Conservation (phyloP, 106 monocot species). For the Dioscorea dumetorum region DNA sequence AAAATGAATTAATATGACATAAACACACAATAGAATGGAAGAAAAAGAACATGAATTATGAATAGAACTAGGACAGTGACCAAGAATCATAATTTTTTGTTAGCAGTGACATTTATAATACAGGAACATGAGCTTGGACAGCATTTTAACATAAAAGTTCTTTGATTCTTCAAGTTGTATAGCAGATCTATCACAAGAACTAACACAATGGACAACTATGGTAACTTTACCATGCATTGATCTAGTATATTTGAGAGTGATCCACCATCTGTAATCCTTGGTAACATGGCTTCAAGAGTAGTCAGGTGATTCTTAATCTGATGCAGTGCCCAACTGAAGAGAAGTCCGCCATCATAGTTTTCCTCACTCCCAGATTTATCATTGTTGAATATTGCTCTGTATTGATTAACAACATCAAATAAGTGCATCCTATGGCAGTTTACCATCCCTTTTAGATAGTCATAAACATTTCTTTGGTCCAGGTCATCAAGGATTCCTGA, state of each 20-base stretch:
- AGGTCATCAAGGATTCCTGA: constrained; percentile 87
- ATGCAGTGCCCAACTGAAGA: constrained; percentile 98
- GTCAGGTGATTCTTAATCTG: constrained; percentile 75
- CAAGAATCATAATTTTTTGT: too few species aligned
- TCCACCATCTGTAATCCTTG: constrained; percentile 82
- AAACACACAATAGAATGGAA: too few species aligned
- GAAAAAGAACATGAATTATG: too few species aligned
- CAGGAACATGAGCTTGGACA: too few species aligned
- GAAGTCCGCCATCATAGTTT: constrained; percentile 93
- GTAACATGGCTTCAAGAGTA: constrained; percentile 86
- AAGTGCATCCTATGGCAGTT: constrained; percentile 85
- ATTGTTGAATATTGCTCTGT: constrained; percentile 88
- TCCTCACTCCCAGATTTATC: constrained; percentile 90
- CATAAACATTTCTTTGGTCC: constrained; percentile 89
- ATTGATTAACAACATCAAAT: constrained; percentile 97
- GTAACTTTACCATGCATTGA: constrained; percentile 80
- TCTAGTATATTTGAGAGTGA: constrained; percentile 84
- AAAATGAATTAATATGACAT: too few species aligned
- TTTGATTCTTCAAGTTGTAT: too few species aligned
- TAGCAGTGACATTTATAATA: too few species aligned
- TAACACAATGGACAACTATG: too few species aligned
- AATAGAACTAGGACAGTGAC: too few species aligned
- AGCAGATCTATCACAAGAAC: too few species aligned
- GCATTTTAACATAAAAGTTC: too few species aligned
- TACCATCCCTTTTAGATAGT: constrained; percentile 90